phyloP scores from a whole-genome alignment of 805 yeast species.

The Kodamaea leandrae region DNA sequence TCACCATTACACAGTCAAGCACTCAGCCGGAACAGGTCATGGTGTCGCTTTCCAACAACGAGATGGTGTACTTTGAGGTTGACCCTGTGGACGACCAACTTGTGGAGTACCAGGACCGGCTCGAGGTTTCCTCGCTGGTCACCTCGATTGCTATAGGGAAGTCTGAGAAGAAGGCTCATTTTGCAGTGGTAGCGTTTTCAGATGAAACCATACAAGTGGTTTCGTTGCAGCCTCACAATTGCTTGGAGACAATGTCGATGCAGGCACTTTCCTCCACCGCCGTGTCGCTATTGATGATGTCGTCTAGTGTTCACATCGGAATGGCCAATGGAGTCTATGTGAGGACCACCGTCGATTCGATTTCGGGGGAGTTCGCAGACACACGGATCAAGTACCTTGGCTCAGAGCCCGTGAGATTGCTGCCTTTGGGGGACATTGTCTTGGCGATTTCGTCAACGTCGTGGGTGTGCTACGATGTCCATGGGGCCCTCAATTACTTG shows the following conservation, averaged over 20 bases:
- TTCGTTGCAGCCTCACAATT: conserved; percentile 56
- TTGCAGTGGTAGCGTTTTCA: conserved; percentile 66
- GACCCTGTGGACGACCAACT: conserved; percentile 58
- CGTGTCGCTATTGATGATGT: conserved; percentile 24
- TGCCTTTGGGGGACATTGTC: conserved; percentile 20
- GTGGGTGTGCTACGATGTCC: conserved; percentile 45
- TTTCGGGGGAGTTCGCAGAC: conserved; percentile 58
- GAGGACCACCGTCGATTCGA: conserved; percentile 53
- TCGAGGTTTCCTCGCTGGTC: conserved; percentile 51
- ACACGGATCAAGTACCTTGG: conserved; percentile 75
- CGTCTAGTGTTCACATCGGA: conserved; percentile 62
- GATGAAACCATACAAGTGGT: conserved; percentile 70
- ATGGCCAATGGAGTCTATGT: conserved; percentile 81
- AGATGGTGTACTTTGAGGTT: conserved; percentile 78
- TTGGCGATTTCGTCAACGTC: conserved; percentile 53
- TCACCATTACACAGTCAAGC: conserved; percentile 56
- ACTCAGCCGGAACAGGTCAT: conserved; percentile 67
- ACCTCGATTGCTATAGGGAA: conserved; percentile 44
- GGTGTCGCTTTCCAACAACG: conserved; percentile 68
- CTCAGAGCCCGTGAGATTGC: conserved; percentile 49
- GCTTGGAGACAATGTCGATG: conserved; percentile 58
- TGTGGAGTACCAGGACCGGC: conserved; percentile 64
- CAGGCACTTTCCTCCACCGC: conserved; percentile 60
- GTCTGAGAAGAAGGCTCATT: conserved; percentile 41
- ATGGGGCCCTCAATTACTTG: conserved; percentile 39